These are phyloP conservation scores for Aspergillus fijiensis DNA, from an alignment of 2,329 filamentous ascomycete genomes.

Conservation along the genomic window DNA sequence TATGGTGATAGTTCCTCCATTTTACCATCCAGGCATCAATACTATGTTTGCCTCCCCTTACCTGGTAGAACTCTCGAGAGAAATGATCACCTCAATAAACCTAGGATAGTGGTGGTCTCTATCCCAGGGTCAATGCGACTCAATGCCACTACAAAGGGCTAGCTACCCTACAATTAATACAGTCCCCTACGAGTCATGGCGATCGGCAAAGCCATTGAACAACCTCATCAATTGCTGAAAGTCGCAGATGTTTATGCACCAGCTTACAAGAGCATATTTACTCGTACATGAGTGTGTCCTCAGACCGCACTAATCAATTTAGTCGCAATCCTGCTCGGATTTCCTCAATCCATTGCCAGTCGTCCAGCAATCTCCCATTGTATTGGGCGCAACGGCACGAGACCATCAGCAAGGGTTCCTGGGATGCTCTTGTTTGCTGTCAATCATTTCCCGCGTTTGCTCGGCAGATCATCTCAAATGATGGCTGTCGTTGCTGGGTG, in stretches of 20 bases:
- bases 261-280: no score
- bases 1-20: neutral
- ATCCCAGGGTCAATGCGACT: no score
- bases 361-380: neutral
- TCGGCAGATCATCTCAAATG: neutral
- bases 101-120: neutral
- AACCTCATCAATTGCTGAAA: no score
- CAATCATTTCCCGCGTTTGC: slow-evolving; percentile 1
- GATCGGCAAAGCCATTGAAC: neutral
- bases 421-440: slow-evolving; percentile 3
- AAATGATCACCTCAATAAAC: neutral
- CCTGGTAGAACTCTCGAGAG: neutral
- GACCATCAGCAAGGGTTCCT: neutral
- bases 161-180: no score
- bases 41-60: neutral
- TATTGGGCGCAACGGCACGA: neutral
- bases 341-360: no score
- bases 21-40: neutral
- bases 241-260: no score
- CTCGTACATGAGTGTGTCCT: no score
- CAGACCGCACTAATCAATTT: no score
- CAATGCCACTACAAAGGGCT: no score
- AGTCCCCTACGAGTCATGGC: neutral
- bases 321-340: no score
- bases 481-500: neutral